Evolutionary conservation across 2,329 filamentous ascomycete species (phyloP).

Genomic region (Trichophyton schoenleinii): DNA sequence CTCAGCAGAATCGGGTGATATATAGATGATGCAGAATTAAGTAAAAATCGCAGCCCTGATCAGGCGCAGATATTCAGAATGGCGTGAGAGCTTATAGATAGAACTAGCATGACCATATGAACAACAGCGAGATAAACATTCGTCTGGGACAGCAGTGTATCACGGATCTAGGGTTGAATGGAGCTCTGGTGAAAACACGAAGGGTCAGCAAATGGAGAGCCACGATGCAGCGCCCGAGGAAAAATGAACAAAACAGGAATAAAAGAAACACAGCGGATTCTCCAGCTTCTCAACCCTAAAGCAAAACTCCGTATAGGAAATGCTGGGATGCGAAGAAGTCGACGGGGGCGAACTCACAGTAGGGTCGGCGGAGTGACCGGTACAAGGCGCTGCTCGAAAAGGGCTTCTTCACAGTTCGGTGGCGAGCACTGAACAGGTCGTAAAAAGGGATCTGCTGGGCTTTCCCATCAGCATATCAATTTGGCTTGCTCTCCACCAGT

Average conservation of each 20-base stretch:
- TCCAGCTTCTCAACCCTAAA: not conserved
- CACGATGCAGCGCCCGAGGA: not conserved
- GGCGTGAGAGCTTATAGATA: not conserved
- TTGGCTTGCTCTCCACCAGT: not conserved
- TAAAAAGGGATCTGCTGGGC: not conserved
- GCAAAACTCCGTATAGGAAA: too few relatives aligned
- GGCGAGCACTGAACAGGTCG: not conserved
- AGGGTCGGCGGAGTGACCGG: not conserved
- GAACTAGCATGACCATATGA: not conserved
- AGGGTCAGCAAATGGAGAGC: not conserved
- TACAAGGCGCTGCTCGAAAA: not conserved
- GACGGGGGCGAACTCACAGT: not conserved
- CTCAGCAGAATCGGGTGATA: not conserved
- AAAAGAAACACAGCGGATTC: not conserved
- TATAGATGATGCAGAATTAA: too few relatives aligned
- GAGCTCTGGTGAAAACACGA: not conserved
- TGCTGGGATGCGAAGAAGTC: too few relatives aligned
- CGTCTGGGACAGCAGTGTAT: not conserved
- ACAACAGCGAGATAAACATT: not conserved
- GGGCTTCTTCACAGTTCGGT: not conserved
- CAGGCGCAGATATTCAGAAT: not conserved
- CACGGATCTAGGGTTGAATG: not conserved
- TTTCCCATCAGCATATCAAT: not conserved
- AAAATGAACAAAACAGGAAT: not conserved
- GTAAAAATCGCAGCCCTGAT: constrained; percentile 3